Percentiles rank a stretch among this genome's conserved stretches.
phyloP scores from a whole-genome alignment of 345 rosid genomes.

The Brassica napus region Da-Ae NC_063439.1:9197501-9198000 shows the following conservation, averaged over 20 bases:
- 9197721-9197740: neutral
- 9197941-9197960: neutral
- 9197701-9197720: neutral
- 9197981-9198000: constrained; percentile 27
- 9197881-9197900: too few species aligned
- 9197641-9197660: neutral
- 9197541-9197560: neutral
- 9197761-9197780: neutral
- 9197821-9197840: constrained; percentile 9
- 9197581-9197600: neutral
- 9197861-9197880: neutral
- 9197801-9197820: constrained; percentile 6
- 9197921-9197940: too few species aligned
- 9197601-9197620: neutral
- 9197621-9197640: neutral
- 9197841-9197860: neutral
- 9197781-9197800: too few species aligned
- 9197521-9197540: neutral
- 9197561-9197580: neutral
- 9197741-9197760: neutral
- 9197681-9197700: neutral
- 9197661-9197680: neutral
- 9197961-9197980: constrained; percentile 14
- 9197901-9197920: too few species aligned
- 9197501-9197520: neutral